A percentile compares a stretch with the other conserved stretches of the same genome.
phyloP scores from a whole-genome alignment of 2,329 filamentous ascomycete genomes.

The Neofusicoccum umdonicola region DNA sequence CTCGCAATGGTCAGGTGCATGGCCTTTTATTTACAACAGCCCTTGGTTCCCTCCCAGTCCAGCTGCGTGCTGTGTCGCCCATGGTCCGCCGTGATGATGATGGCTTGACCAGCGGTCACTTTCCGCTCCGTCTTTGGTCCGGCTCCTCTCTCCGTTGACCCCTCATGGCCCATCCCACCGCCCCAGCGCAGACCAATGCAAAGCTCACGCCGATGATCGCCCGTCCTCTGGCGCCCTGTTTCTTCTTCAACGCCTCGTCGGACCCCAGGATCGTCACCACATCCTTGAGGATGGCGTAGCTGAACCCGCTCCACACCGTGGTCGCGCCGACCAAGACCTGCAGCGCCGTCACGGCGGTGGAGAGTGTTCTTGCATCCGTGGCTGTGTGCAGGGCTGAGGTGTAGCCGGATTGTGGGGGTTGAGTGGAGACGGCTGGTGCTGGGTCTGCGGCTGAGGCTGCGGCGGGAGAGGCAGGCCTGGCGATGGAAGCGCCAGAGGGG shows the following conservation, averaged over 20 bases:
- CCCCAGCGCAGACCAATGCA: conserved; percentile 42
- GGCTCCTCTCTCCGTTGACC: neutral
- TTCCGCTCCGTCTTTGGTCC: neutral
- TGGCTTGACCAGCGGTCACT: neutral
- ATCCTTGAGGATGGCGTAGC: conserved; percentile 87
- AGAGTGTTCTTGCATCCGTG: conserved; percentile 25
- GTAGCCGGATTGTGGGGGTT: neutral
- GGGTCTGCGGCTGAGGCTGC: neutral
- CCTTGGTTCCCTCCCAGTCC: neutral
- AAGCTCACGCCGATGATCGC: conserved; percentile 49
- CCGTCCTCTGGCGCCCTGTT: conserved; percentile 47
- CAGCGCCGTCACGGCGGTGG: conserved; percentile 34
- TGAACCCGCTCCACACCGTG: conserved; percentile 89
- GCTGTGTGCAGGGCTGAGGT: neutral
- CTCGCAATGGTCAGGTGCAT: neutral
- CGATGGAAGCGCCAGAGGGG: conserved; percentile 1
- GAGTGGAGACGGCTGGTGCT: neutral
- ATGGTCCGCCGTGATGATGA: too few species aligned
- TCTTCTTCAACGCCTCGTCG: conserved; percentile 47
- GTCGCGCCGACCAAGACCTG: conserved; percentile 85
- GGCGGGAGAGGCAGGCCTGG: neutral
- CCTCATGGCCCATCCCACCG: conserved; percentile 23
- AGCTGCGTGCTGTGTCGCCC: neutral
- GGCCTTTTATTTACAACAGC: neutral
- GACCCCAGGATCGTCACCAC: conserved; percentile 78